Percentiles rank a stretch among this genome's conserved stretches.
Evolutionary conservation across 2,329 filamentous ascomycete genomes (phyloP).

Genomic region (Coniochaeta sp.): DNA sequence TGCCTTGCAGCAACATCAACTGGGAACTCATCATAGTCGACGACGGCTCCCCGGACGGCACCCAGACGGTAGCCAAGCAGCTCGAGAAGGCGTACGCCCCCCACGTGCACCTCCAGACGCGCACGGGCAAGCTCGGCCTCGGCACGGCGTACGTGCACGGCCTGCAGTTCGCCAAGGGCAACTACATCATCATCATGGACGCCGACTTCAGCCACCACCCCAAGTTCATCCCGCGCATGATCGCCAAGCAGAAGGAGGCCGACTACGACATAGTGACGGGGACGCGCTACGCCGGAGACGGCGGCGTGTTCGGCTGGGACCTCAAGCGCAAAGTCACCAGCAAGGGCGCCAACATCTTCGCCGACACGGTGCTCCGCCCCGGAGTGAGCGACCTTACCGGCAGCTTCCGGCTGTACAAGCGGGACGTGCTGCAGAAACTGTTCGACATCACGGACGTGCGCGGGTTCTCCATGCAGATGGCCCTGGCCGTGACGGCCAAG

Average conservation of each 20-base stretch:
- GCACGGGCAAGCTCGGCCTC: constrained; percentile 92
- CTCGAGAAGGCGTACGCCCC: constrained; percentile 78
- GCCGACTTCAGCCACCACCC: constrained; percentile 99
- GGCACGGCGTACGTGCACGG: constrained; percentile 96
- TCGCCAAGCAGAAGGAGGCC: constrained; percentile 65
- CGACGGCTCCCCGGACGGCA: constrained; percentile 95
- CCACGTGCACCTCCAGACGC: constrained; percentile 77
- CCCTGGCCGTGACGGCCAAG: constrained; percentile 97
- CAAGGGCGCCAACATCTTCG: constrained; percentile 88
- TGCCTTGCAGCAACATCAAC: constrained; percentile 73
- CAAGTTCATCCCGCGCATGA: constrained; percentile 97
- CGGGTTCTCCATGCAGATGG: constrained; percentile 99
- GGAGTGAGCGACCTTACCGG: constrained; percentile 95
- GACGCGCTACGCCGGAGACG: constrained; percentile 83
- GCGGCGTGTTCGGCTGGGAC: constrained; percentile 95
- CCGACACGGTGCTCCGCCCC: constrained; percentile 86
- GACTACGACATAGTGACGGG: constrained; percentile 97
- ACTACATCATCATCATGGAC: constrained; percentile 99
- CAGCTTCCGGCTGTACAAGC: constrained; percentile 93
- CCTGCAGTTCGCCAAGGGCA: constrained; percentile 81
- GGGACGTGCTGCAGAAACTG: constrained; percentile 77
- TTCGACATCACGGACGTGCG: constrained; percentile 90
- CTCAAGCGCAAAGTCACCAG: constrained; percentile 81
- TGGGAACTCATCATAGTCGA: constrained; percentile 98
- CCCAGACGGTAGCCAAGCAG: constrained; percentile 82